Evolutionary conservation across 257 asterid species (phyloP).

Genomic region (Cynanchum wilfordii): DNA sequence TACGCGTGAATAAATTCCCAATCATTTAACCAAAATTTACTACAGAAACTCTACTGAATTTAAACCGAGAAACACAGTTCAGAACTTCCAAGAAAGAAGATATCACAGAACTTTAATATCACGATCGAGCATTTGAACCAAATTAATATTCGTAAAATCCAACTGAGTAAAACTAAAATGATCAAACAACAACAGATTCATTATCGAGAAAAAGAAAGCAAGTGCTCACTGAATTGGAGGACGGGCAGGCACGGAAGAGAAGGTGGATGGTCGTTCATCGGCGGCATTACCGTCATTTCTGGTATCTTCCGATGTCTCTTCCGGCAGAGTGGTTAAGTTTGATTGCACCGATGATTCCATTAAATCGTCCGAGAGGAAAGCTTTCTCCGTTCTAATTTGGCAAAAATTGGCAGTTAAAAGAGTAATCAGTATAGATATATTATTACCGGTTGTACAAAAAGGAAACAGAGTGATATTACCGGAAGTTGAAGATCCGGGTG

Average conservation of each 20-base stretch:
- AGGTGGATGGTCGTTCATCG: conserved; percentile 49
- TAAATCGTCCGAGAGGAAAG: neutral
- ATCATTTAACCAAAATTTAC: neutral
- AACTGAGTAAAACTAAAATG: neutral
- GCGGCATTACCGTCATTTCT: neutral
- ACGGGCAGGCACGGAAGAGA: conserved; percentile 65
- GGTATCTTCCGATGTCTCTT: conserved; percentile 39
- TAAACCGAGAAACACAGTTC: neutral
- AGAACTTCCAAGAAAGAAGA: neutral
- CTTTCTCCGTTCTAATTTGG: neutral
- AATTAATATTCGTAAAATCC: neutral
- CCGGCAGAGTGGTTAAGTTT: conserved; percentile 56
- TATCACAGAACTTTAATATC: neutral
- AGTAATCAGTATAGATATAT: neutral
- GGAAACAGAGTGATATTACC: too few relatives aligned
- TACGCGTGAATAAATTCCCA: neutral
- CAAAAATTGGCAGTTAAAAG: neutral
- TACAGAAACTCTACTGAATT: neutral
- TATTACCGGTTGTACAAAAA: too few relatives aligned
- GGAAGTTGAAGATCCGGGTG: too few relatives aligned
- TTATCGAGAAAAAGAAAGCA: conserved; percentile 11
- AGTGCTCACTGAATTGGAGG: conserved; percentile 60
- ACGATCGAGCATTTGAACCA: conserved; percentile 1
- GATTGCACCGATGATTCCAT: conserved; percentile 33
- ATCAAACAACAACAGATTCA: neutral